Base-by-base conservation (phyloP, 768 basidiomycete genomes). In the Lentinula guzmanii region DNA sequence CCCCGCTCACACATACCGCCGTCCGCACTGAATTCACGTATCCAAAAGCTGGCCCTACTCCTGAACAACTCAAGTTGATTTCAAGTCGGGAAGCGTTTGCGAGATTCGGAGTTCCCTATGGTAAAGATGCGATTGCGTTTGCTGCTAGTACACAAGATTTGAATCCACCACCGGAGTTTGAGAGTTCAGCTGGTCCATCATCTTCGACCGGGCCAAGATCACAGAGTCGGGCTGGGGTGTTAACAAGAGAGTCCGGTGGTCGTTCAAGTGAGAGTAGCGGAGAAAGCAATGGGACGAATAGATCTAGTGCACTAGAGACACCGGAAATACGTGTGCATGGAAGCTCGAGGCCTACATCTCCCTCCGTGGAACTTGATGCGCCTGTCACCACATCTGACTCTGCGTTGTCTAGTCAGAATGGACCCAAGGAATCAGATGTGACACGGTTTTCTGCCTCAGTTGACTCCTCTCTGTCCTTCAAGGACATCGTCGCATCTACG, bases 41-140 rank as follows among this genome's bases (percentile, higher is more conserved):
- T 65, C 89, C 88, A 1, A 79, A 79, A 65, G 65, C 77, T 7
- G 87, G 87, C 0, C 84, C 84, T 3, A 89, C 87, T 6, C 79
- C 86, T 0, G 81, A 83, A 60, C 83, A 84, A 63, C 71, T 93
- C 62, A 86, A 81, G 68, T 75, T 91, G 60, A 87, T 93, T 60
- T 84, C 86, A 46, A 86, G 83, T 1, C 72, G 86, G 50, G 88
- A 91, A 66, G 77, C 79, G 3, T 77, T 92, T 62, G 83, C 80
- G 41, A 77, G 81, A 62, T 93, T 91, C 66, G 89, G 88, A 1
- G 75, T 88, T 60, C 91, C 91, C 21, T 93, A 90, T 66, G 90
- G 91, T 0, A 72, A 81, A 10, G 90, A 87, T 67, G 91, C 90
- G 3, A 77, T 88, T 33, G 86, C 86, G 35, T 89, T 77, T 67